Conservation (phyloP, 768 basidiomycete species). For the Lactifluus echinatus region DNA sequence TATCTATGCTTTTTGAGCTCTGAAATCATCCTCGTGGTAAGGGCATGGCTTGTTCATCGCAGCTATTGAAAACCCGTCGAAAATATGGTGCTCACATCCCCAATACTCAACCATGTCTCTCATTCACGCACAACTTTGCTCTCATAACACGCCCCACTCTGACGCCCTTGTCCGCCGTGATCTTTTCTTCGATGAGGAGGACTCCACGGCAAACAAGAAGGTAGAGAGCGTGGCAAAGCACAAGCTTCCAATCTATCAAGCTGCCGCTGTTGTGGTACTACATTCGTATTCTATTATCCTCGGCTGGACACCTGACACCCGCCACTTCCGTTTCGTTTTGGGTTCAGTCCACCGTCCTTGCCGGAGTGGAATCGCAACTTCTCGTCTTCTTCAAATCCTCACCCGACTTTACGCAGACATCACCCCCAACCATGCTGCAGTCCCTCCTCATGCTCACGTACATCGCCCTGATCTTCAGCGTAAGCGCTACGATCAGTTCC, state of each 20-base stretch:
- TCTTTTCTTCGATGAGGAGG: not conserved
- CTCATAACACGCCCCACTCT: not conserved
- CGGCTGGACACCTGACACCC: not conserved
- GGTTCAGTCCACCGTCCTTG: constrained; percentile 11
- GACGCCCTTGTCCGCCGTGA: not conserved
- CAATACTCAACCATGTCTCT: not conserved
- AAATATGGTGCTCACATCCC: not conserved
- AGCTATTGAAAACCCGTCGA: not conserved
- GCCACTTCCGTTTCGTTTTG: not conserved
- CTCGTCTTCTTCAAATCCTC: constrained; percentile 9
- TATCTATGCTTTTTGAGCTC: not conserved
- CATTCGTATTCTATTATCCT: not conserved
- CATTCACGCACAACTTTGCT: not conserved
- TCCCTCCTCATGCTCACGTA: constrained; percentile 16
- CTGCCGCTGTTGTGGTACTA: constrained; percentile 15
- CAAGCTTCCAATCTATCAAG: constrained; percentile 13
- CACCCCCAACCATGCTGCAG: not conserved
- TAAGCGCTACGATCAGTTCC: constrained; percentile 16
- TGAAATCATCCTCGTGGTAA: not conserved
- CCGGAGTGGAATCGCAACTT: constrained; percentile 16
- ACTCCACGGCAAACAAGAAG: not conserved
- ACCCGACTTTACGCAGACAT: not conserved
- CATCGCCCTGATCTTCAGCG: constrained; percentile 17
- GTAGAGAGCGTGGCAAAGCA: not conserved
- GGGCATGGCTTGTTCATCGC: not conserved